Evolutionary conservation across 1,284 basidiomycete species (phyloP).

Genomic region (Trametes polyzona): DNA sequence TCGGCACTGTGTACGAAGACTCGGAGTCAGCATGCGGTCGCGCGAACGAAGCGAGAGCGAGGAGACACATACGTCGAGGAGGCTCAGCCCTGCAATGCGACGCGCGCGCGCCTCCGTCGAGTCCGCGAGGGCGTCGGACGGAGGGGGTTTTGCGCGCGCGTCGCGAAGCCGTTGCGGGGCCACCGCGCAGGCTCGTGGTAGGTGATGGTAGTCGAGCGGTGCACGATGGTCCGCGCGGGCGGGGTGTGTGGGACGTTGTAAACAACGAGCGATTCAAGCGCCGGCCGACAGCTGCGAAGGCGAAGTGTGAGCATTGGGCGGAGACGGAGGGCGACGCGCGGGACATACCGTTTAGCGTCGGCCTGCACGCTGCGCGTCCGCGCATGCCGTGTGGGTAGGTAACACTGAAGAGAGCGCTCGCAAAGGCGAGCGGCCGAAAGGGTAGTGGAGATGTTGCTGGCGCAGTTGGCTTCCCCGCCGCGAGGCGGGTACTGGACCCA

Average conservation of each 20-base stretch:
- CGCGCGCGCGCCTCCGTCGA: neutral
- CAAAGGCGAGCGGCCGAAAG: no score
- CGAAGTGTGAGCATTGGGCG: neutral
- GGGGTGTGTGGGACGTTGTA: neutral
- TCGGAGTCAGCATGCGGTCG: neutral
- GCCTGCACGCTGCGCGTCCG: neutral
- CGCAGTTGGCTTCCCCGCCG: constrained; percentile 13
- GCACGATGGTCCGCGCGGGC: neutral
- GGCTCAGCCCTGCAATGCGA: constrained; percentile 9
- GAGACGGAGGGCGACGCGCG: neutral
- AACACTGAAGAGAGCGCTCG: no score
- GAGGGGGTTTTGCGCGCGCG: neutral
- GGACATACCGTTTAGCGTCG: neutral
- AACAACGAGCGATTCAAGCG: neutral
- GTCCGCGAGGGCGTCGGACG: neutral
- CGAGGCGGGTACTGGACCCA: no score
- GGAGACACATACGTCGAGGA: neutral
- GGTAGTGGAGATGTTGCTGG: neutral
- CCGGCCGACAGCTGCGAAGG: neutral
- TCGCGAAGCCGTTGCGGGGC: constrained; percentile 2
- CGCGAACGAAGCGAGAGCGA: neutral
- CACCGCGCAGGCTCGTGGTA: neutral
- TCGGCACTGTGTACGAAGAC: neutral
- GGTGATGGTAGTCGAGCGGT: no score
- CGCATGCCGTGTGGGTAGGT: neutral